Conservation (phyloP, 2,329 filamentous ascomycete genomes). For the Colletotrichum cordylinicola region DNA sequence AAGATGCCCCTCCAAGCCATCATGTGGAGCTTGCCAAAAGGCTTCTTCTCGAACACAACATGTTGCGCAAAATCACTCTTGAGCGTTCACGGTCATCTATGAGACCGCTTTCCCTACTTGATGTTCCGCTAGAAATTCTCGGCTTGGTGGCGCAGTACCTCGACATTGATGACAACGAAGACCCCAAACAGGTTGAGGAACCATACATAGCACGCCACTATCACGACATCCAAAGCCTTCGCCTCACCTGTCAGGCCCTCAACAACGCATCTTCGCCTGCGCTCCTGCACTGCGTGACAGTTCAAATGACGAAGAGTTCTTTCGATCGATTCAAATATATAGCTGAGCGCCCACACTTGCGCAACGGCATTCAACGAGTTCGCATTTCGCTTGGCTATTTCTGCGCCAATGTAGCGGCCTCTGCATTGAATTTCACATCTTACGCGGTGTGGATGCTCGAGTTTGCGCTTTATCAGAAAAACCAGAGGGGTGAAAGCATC, state of each 20-base stretch:
- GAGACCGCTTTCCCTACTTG: neutral
- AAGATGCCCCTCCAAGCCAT: neutral
- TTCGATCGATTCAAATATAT: fast-evolving
- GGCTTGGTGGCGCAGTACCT: neutral
- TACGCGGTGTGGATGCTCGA: neutral
- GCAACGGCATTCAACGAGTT: neutral
- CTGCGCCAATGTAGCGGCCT: fast-evolving
- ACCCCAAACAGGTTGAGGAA: no score
- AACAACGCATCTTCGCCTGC: fast-evolving
- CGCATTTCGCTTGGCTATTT: neutral
- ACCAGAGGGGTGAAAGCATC: neutral
- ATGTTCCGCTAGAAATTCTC: neutral
- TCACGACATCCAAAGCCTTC: neutral
- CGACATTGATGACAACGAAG: fast-evolving
- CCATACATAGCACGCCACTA: no score
- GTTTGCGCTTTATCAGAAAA: neutral
- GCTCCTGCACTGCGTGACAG: neutral
- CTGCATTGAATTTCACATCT: fast-evolving
- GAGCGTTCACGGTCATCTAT: fast-evolving
- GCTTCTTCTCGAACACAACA: fast-evolving
- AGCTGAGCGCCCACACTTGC: neutral
- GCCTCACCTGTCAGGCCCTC: neutral
- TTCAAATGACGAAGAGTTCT: neutral
- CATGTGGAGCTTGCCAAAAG: neutral
- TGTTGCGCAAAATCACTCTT: fast-evolving